Evolutionary conservation across 2,329 filamentous ascomycete species (phyloP).

Genomic region (Fusarium sulawesiense): DNA sequence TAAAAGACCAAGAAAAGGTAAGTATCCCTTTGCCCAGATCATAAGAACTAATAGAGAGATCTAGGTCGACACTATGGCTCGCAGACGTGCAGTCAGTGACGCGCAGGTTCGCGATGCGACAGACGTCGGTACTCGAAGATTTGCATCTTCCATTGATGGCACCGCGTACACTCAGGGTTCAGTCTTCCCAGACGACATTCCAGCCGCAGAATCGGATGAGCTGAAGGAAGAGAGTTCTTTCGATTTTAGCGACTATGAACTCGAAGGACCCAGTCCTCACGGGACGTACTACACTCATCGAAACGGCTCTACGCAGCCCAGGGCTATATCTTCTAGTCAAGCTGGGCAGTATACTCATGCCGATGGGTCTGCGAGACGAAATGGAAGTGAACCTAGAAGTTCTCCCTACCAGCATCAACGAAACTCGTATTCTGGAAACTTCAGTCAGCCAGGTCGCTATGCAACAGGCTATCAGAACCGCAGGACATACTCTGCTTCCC

Average conservation of each 20-base stretch:
- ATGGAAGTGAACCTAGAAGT: constrained; percentile 4
- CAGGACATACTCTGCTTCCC: constrained; percentile 18
- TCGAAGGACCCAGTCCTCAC: constrained; percentile 18
- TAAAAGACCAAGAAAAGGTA: constrained; percentile 15
- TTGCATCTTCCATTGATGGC: constrained; percentile 4
- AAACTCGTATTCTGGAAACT: constrained; percentile 24
- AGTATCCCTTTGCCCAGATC: constrained; percentile 9
- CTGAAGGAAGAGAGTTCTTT: constrained; percentile 13
- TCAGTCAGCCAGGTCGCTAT: constrained; percentile 22
- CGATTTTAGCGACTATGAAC: neutral
- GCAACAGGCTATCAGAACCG: constrained; percentile 22
- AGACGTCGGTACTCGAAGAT: neutral
- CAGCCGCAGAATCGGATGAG: neutral
- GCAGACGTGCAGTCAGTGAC: constrained; percentile 12
- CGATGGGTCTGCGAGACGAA: neutral
- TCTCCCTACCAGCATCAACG: constrained; percentile 3
- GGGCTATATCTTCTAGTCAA: neutral
- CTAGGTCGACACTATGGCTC: constrained; percentile 21
- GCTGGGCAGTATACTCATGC: neutral
- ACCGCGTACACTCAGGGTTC: constrained; percentile 4
- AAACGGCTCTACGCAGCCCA: constrained; percentile 2
- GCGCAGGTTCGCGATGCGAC: constrained; percentile 4
- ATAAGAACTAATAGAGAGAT: constrained; percentile 29
- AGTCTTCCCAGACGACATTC: neutral
- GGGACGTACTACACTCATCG: constrained; percentile 21